Conservation (phyloP, 345 rosid genomes). For the Eucalyptus erythrocorys region DNA sequence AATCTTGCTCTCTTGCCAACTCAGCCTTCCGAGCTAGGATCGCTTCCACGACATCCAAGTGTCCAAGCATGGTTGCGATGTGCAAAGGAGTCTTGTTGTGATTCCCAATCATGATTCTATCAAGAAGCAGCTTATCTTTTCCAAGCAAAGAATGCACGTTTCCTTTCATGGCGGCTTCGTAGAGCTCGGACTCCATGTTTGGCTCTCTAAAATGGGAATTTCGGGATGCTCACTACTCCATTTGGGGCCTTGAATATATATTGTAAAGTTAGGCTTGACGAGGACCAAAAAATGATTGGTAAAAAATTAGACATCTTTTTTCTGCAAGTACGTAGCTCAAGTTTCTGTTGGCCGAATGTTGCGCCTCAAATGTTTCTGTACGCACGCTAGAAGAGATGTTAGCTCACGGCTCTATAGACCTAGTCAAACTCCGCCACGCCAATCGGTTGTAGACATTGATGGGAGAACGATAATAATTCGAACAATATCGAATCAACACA, state of each 20-base stretch:
- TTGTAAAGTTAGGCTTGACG: background rate
- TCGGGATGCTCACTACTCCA: background rate
- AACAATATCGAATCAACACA: too few species aligned
- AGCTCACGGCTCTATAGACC: too few species aligned
- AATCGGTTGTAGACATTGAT: too few species aligned
- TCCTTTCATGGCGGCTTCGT: background rate
- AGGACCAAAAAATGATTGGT: background rate
- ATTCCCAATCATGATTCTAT: background rate
- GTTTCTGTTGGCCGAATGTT: background rate
- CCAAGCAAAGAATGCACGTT: background rate
- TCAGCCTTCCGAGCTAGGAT: background rate
- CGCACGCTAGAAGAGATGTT: too few species aligned
- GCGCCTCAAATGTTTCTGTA: too few species aligned
- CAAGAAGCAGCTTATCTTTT: background rate
- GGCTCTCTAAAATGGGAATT: background rate
- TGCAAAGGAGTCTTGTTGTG: background rate
- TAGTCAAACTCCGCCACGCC: too few species aligned
- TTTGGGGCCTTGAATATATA: background rate
- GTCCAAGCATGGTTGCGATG: background rate
- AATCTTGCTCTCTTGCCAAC: background rate
- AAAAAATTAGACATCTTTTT: too few species aligned
- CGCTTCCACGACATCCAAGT: background rate
- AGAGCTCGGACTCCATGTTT: background rate
- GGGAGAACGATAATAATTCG: too few species aligned
- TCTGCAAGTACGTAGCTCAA: background rate